Evolutionary conservation across 768 basidiomycete species (phyloP).

Genomic region (Russula olivacea): DNA sequence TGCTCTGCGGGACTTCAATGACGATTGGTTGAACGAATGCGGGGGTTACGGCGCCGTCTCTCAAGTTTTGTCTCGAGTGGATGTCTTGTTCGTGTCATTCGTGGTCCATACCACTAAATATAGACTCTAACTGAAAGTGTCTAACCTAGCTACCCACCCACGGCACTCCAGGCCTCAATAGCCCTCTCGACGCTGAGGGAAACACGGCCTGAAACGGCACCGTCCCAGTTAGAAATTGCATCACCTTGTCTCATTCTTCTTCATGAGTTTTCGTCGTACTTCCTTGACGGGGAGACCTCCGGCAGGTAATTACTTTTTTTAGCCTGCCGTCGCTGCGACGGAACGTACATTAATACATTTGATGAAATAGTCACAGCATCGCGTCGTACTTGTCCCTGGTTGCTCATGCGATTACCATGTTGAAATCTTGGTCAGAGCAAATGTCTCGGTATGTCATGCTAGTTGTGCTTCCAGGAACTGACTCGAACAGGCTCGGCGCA

Average conservation of each 20-base stretch:
- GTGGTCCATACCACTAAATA: neutral
- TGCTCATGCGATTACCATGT: slow-evolving; percentile 11
- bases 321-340: neutral
- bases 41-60: slow-evolving; percentile 31
- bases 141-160: slow-evolving; percentile 18
- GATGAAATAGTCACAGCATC: slow-evolving; percentile 14
- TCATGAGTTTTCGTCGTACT: slow-evolving; percentile 25
- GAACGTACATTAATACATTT: neutral
- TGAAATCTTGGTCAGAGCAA: slow-evolving; percentile 13
- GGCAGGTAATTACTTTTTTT: slow-evolving; percentile 1
- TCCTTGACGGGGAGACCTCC: slow-evolving; percentile 11
- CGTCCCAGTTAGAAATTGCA: neutral
- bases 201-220: slow-evolving; percentile 1
- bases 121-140: neutral
- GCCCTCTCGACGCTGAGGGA: slow-evolving; percentile 22
- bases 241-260: slow-evolving; percentile 21
- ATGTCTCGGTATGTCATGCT: slow-evolving; percentile 11
- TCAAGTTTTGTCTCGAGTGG: slow-evolving; percentile 29
- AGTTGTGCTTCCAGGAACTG: neutral
- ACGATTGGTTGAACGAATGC: slow-evolving; percentile 36
- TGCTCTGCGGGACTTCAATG: slow-evolving; percentile 44
- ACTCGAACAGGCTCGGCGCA: neutral
- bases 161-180: slow-evolving; percentile 15
- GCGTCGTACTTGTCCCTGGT: slow-evolving; percentile 22
- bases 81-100: slow-evolving; percentile 48